These are phyloP conservation scores for Citrullus mucosospermus DNA, from an alignment of 306 rosid genomes.

Conservation along the genomic window DNA sequence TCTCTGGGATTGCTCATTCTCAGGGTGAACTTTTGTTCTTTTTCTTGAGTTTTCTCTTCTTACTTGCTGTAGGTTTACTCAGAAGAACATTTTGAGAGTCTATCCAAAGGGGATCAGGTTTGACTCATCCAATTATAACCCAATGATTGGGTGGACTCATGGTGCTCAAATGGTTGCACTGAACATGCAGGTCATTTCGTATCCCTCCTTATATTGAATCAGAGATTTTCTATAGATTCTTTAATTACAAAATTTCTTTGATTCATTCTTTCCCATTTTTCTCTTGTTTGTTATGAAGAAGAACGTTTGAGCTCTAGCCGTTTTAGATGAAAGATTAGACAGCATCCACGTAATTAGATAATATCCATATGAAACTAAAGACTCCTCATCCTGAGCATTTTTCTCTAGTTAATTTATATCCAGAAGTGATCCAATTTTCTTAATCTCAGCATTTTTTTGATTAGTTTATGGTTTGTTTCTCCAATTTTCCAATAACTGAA, in stretches of 20 bases:
- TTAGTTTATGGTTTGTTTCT: neutral
- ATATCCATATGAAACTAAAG: neutral
- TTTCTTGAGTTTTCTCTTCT: neutral
- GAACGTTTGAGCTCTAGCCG: neutral
- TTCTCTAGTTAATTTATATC: neutral
- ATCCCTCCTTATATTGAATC: neutral
- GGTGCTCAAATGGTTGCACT: slow-evolving; percentile 99
- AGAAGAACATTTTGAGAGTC: slow-evolving; percentile 78
- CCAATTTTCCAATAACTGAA: neutral
- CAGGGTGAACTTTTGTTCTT: neutral
- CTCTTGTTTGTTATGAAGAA: neutral
- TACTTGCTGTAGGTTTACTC: slow-evolving; percentile 63
- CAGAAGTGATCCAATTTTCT: neutral
- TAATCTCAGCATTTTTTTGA: neutral
- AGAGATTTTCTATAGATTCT: neutral
- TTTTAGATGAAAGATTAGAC: neutral
- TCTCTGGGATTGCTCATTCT: neutral
- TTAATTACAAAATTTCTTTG: neutral
- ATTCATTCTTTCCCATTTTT: neutral
- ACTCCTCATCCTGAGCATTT: neutral
- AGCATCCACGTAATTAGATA: neutral
- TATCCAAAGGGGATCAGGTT: slow-evolving; percentile 90
- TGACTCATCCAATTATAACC: slow-evolving; percentile 94
- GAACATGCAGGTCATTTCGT: slow-evolving; percentile 75
- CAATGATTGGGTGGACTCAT: slow-evolving; percentile 90